These are phyloP conservation scores for Dipteronia sinensis DNA, from an alignment of 345 rosid species.

Conservation along the genomic window DNA sequence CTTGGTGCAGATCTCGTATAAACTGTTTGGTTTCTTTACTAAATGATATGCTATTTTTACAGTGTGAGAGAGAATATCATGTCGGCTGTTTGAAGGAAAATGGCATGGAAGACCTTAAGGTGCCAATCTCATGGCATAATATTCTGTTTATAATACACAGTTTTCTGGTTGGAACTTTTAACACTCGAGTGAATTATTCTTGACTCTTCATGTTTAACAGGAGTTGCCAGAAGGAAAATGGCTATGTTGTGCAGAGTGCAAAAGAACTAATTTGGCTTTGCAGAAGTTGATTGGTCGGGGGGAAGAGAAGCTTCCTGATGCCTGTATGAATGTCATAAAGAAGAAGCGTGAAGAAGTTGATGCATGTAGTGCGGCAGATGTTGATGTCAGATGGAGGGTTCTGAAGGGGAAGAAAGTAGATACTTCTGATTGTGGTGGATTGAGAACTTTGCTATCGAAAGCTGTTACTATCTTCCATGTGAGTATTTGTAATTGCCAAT, in stretches of 20 bases:
- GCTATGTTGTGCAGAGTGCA: constrained; percentile 75
- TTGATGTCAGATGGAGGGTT: constrained; percentile 88
- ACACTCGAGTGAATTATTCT: constrained; percentile 3
- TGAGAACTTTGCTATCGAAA: constrained; percentile 51
- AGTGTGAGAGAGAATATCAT: constrained; percentile 97
- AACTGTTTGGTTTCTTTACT: constrained; percentile 11
- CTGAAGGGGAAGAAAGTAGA: constrained; percentile 60
- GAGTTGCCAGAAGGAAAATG: constrained; percentile 86
- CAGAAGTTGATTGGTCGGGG: constrained; percentile 56
- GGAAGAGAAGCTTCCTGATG: constrained; percentile 69
- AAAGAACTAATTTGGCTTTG: constrained; percentile 54
- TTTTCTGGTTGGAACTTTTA: constrained; percentile 12
- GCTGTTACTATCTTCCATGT: constrained; percentile 83
- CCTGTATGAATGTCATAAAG: constrained; percentile 49
- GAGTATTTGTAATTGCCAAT: constrained; percentile 24
- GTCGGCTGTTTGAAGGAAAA: constrained; percentile 91
- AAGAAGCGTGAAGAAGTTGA: constrained; percentile 44
- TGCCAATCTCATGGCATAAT: constrained; percentile 19
- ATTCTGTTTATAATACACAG: background rate
- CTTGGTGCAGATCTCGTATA: constrained; percentile 4
- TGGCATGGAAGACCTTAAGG: constrained; percentile 81
- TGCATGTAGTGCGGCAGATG: constrained; percentile 32
- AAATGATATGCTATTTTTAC: constrained; percentile 21
- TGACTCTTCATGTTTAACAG: constrained; percentile 44
- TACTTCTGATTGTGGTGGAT: constrained; percentile 46